Evolutionary conservation across 805 yeast genomes (phyloP), one percentile per base, ranked within the genome.

Genomic region (Candida pseudofarinosa): DNA sequence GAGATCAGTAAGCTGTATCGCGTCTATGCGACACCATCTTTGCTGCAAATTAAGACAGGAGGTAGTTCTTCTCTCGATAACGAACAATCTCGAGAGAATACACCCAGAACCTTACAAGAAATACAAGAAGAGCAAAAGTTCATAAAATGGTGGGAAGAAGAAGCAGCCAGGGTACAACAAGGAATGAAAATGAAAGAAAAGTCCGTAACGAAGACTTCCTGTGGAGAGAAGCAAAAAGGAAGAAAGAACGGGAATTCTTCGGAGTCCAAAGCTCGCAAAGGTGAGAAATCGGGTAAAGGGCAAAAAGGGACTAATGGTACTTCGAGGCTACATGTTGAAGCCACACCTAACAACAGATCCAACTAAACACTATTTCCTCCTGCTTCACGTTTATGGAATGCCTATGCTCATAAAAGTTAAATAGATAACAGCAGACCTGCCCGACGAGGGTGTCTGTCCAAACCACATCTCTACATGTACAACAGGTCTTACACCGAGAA

Each of bases 71-170:
- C 8, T 32, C 7, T 14, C 6, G 13, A 14, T 15, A 14, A 32
- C 15, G 34, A 39, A 10, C 17, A 20, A 15, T 19, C 14, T 14
- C 19, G 14, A 3, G 41, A 33, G 39, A 39, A 30, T 18, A 35
- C 6, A n/a, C 34, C 34, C 7, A 70, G 70, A 42, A 71, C 86
- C 1, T 60, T 86, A 35, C 81, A 77, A 37, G 96, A 89, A 44
- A 76, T 85, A 37, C 83, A 82, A 55, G 83, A 82, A 50, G 96
- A 89, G 49, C 87, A 86, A 54, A 88, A 83, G 55, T 89, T 89
- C 67, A 89, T 83, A 20, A 74, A 67, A 46, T 89, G 97, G 97
- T 89, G 95, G 90, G 84, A 78, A 31, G 80, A 78, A 49, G 96
- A 89, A 55, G 74, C 88, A 42, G 69, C 70, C n/a, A 69, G 75